Conservation (phyloP, 1,139 yeast species). For the Blastobotrys proliferans region DNA sequence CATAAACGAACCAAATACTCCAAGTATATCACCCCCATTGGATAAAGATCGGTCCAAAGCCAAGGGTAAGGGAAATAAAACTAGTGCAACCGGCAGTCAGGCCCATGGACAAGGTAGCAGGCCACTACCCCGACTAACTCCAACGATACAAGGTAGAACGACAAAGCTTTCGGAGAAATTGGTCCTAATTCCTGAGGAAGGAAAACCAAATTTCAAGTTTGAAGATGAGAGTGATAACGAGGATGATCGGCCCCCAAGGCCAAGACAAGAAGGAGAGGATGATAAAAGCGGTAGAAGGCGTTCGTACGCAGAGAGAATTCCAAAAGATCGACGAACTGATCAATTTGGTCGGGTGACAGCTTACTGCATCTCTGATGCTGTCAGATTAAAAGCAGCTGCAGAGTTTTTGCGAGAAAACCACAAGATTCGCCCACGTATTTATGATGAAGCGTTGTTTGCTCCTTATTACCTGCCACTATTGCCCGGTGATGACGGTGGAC, state of each 20-base stretch:
- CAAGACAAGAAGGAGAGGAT: constrained; percentile 15
- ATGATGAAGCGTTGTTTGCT: constrained; percentile 87
- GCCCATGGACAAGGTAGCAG: too few species aligned
- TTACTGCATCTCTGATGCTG: constrained; percentile 79
- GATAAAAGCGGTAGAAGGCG: constrained; percentile 37
- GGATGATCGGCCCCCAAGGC: constrained; percentile 23
- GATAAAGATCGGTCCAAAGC: too few species aligned
- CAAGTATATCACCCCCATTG: too few species aligned
- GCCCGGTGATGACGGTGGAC: constrained; percentile 87
- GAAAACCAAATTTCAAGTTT: constrained; percentile 20
- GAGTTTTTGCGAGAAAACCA: constrained; percentile 65
- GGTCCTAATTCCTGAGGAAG: constrained; percentile 77
- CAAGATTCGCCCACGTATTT: constrained; percentile 76
- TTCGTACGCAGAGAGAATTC: constrained; percentile 65
- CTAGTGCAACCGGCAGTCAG: too few species aligned
- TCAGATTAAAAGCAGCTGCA: constrained; percentile 60
- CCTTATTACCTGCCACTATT: constrained; percentile 84
- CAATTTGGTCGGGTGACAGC: constrained; percentile 86
- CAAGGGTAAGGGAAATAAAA: not conserved
- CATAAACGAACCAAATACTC: too few species aligned
- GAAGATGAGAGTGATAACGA: constrained; percentile 25
- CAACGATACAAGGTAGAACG: constrained; percentile 66
- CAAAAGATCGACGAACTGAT: constrained; percentile 62
- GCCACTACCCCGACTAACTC: constrained; percentile 12
- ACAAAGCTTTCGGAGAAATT: constrained; percentile 81